Evolutionary conservation across 176 grass and related monocot genomes (phyloP), one percentile per base, ranked within the genome.

Genomic region (Triticum timopheevii): DNA sequence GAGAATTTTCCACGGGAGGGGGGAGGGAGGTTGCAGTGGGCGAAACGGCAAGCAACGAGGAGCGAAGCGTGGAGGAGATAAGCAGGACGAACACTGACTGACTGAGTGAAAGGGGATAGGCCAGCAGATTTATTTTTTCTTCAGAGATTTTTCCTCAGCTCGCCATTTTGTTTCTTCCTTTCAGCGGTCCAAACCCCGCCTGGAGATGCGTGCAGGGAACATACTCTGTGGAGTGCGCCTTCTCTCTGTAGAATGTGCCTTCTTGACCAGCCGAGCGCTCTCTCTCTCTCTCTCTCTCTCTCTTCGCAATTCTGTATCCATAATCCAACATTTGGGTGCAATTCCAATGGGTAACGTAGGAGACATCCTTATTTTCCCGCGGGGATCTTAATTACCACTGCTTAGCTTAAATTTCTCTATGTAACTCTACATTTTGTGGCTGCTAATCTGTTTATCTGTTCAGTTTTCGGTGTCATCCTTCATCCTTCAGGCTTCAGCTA

Each of bases 31-130:
- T 62, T 66, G 72, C 1, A 56, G 62, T 17, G 30, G 56, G 44
- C 61, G 30, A 56, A 38, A 85, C 61, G 83, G 73, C 28, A 76
- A 54, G 73, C 28, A 22, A 59, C 54, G 54, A 9, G 54, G 54
- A 58, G 59, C 59, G 59, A 33, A 23, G 62, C 36, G 63, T 33
- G 73, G 45, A 78, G 19, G 47, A 61, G 86, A 83, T 88, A 88
- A 88, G 86, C 80, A 22, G 15, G 68, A 50, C 19, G 52, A 61
- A 54, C 35, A 85, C 61, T 80, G 77, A 38, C 76, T 31, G n/a
- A 74, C 52, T 31, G 25, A 70, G 73, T 76, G 73, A 76, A 76
- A 76, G 13, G 24, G 73, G 77, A 85, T 85, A 85, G 83, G 77
- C 77, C 56, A 72, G 7, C 54, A 35, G 34, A 35, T 35, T 42